A percentile compares a stretch with the other conserved stretches of the same genome.
These are phyloP conservation scores for Papiliotrema nemorosa DNA, from an alignment of 1,284 basidiomycete species.

Conservation along the genomic window DNA sequence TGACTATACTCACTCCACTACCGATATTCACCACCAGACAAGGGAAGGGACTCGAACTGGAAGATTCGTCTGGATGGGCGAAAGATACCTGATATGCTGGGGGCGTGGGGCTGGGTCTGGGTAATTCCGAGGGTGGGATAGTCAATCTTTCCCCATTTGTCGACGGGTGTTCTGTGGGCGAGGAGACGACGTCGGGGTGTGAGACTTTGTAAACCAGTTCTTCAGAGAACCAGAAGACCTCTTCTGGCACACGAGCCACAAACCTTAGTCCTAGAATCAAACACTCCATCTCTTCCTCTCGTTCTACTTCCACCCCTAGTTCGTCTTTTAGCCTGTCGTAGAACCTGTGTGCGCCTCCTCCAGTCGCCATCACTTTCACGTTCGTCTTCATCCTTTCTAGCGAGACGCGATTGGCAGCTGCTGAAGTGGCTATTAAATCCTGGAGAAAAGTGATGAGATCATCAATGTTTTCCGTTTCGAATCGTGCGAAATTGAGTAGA, in stretches of 20 bases:
- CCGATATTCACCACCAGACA: constrained; percentile 98
- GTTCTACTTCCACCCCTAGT: constrained; percentile 76
- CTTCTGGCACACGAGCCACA: constrained; percentile 89
- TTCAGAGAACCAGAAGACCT: constrained; percentile 98
- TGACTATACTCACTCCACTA: constrained; percentile 95
- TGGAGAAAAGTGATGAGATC: constrained; percentile 85
- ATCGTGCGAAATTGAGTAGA: constrained; percentile 95
- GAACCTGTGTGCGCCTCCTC: constrained; percentile 94
- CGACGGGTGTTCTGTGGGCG: constrained; percentile 8
- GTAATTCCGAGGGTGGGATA: constrained; percentile 54
- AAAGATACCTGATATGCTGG: constrained; percentile 88
- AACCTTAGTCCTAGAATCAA: constrained; percentile 96
- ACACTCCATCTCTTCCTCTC: constrained; percentile 99
- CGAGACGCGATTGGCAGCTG: constrained; percentile 79
- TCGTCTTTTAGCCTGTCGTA: constrained; percentile 74
- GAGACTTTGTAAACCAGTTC: constrained; percentile 85
- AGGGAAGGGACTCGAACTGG: constrained; percentile 72
- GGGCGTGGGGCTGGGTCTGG: constrained; percentile 86
- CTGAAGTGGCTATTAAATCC: constrained; percentile 80
- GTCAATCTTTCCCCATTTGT: too few species aligned
- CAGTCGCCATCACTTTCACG: constrained; percentile 97
- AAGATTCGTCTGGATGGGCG: constrained; percentile 58
- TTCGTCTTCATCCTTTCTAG: constrained; percentile 86
- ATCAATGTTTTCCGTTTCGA: constrained; percentile 87
- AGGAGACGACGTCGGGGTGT: constrained; percentile 52